Evolutionary conservation across 805 yeast species (phyloP), one percentile per base, ranked within the genome.

Genomic region (Danielia oregonensis): DNA sequence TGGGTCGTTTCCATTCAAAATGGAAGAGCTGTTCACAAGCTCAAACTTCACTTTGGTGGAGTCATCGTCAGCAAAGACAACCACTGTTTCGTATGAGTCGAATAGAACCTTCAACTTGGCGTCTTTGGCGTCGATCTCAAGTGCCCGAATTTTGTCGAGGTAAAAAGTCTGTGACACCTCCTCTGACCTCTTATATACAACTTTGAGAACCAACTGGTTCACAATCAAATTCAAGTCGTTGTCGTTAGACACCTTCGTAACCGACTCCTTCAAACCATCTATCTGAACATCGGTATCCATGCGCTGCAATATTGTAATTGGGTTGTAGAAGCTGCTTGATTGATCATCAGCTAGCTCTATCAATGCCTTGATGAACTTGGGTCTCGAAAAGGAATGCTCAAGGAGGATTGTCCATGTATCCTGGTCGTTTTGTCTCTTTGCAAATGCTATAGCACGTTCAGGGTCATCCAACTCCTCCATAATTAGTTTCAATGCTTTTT

Each of bases 361-460:
- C 30, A 91, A 63, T 5, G 84, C 83, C 40, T 77, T 76, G 27
- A 91, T 81, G 51, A 86, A 88, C n/a, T 68, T 68, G 0, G 96
- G 93, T 44, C 78, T 78, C 25, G 71, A 68, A 63, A 80, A 70
- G 14, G 95, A 79, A 54, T 79, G 78, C 14, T 76, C 79, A 8
- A 91, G 61, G 41, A 91, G 66, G 29, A 79, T 77, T 26, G 78
- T 78, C 95, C 96, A 88, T 8, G 87, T 62, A n/a, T 86, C 94
- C 15, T 66, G 57, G 47, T 87, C 94, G 32, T 79, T 77, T 30
- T 72, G 76, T 8, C 70, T 70, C 32, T 69, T 72, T 1, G 89
- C 93, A 68, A 88, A 93, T 12, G 70, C 72, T 16, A 93, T 83
- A 0, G 97, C 97, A 43, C 75, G 69, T 26, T 74, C 72, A 0